Evolutionary conservation across 352 stramenopile species (phyloP).

Genomic region (Albugo candida): DNA sequence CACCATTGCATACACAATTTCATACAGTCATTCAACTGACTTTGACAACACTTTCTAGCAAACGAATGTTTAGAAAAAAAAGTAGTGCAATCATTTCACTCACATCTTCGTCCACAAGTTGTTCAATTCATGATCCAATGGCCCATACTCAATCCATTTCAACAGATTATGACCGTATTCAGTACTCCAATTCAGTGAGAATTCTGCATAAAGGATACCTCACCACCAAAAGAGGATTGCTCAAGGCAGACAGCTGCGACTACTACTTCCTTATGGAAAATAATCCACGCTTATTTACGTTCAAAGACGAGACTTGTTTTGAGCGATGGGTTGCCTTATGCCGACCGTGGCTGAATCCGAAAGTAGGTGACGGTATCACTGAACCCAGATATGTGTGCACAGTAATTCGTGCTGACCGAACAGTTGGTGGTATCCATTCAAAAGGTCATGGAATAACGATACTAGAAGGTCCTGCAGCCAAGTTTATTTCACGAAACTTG

Average conservation of each 20-base stretch:
- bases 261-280: conserved; percentile 34
- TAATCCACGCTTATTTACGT: conserved; percentile 27
- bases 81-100: too few relatives aligned
- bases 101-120: too few relatives aligned
- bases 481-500: not conserved
- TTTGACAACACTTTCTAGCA: too few relatives aligned
- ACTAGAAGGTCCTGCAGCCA: conserved; percentile 7
- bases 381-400: conserved; percentile 21
- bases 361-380: conserved; percentile 12
- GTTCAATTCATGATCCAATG: too few relatives aligned
- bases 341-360: conserved; percentile 16
- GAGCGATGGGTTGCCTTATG: conserved; percentile 31
- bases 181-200: too few relatives aligned
- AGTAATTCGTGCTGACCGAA: conserved; percentile 26
- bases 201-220: too few relatives aligned
- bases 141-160: too few relatives aligned
- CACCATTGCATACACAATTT: too few relatives aligned
- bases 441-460: conserved; percentile 27
- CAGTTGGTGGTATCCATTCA: conserved; percentile 5
- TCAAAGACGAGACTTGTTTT: conserved; percentile 45
- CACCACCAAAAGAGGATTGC: conserved; percentile 21
- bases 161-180: too few relatives aligned
- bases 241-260: conserved; percentile 9
- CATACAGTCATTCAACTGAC: too few relatives aligned
- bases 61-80: too few relatives aligned